These are phyloP conservation scores for Medicago truncatula DNA, from an alignment of 306 rosid genomes.

Conservation along the genomic window DNA sequence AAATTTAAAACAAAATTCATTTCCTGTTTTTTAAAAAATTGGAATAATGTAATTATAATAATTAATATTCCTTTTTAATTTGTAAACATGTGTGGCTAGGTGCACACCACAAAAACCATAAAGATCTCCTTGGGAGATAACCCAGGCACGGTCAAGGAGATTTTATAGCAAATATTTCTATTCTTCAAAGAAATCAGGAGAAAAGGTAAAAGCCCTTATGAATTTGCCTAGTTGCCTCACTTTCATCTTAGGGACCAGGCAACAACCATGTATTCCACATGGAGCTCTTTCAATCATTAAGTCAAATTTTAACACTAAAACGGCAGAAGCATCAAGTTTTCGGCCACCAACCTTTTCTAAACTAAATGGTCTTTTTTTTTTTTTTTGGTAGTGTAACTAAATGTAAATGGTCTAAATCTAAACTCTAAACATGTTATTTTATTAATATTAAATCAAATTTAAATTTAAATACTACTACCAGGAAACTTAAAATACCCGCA, in stretches of 20 bases:
- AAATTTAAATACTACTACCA: no score
- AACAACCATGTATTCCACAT: constrained; percentile 15
- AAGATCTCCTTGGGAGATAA: neutral
- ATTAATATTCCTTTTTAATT: neutral
- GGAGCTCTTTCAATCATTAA: constrained; percentile 28
- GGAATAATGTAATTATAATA: neutral
- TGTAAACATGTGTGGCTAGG: neutral
- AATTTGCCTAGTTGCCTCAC: constrained; percentile 23
- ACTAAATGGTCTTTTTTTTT: neutral
- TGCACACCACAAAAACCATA: neutral
- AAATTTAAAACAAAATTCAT: neutral
- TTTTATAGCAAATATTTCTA: neutral
- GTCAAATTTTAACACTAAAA: constrained; percentile 28
- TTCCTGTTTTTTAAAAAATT: neutral
- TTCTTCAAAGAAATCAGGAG: constrained; percentile 21
- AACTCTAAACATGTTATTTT: neutral
- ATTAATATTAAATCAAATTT: no score
- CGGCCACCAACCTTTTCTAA: constrained; percentile 10
- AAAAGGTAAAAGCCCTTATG: constrained; percentile 15
- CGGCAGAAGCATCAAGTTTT: constrained; percentile 2
- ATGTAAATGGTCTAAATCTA: no score
- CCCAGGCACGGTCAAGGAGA: neutral
- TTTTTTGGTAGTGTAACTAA: no score
- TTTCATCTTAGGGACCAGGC: constrained; percentile 25
- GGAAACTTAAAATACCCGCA: no score